Evolutionary conservation across 768 basidiomycete species (phyloP).

Genomic region (Psilocybe tampanensis): DNA sequence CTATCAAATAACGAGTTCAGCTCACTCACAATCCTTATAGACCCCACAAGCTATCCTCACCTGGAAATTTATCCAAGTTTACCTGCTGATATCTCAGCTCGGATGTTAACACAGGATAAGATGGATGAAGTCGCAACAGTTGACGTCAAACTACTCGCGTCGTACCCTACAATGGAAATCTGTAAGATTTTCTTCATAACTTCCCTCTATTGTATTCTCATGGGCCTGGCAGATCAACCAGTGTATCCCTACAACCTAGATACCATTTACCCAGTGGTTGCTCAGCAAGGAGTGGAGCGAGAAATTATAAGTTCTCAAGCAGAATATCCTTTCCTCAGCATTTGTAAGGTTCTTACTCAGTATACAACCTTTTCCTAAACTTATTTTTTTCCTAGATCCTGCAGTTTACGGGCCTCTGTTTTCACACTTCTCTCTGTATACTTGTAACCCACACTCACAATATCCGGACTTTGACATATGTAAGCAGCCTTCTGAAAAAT

Average conservation of each 20-base stretch:
- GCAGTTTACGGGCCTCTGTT: conserved; percentile 10
- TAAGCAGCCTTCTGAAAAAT: conserved; percentile 2
- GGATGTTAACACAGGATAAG: neutral
- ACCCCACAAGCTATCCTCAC: conserved; percentile 40
- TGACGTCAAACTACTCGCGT: neutral
- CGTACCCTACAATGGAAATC: conserved; percentile 26
- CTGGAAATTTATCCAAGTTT: conserved; percentile 41
- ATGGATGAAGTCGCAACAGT: neutral
- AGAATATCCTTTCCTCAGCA: conserved; percentile 16
- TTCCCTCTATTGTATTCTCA: neutral
- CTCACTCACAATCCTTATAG: conserved; percentile 8
- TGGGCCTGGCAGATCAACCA: conserved; percentile 16
- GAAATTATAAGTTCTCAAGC: neutral
- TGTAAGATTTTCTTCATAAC: conserved; percentile 15
- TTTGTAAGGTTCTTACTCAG: conserved; percentile 9
- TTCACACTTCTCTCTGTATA: conserved; percentile 9
- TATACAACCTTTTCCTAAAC: neutral
- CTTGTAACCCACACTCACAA: conserved; percentile 11
- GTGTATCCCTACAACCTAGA: conserved; percentile 24
- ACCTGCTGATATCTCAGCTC: neutral
- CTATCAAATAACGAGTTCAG: neutral
- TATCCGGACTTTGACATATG: conserved; percentile 25
- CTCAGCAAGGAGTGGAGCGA: neutral
- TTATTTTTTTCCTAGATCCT: conserved; percentile 11
- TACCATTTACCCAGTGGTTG: conserved; percentile 17